Percentiles rank a stretch among this genome's conserved stretches.
Conservation (phyloP, 208 protist species). For the Spongospora subterranea region DNA sequence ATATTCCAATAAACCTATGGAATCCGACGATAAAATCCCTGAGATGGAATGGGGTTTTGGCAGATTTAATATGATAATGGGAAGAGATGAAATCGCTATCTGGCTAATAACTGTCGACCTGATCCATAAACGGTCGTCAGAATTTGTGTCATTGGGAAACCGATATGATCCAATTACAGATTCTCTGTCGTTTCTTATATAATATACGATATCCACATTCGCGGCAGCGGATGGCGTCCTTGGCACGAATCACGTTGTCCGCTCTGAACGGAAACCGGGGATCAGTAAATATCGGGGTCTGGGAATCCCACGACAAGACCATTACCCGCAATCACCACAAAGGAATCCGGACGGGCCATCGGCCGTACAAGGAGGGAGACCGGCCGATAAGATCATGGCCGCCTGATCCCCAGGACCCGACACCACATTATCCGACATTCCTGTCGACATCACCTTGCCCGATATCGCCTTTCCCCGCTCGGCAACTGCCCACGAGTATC, state of each 20-base stretch:
- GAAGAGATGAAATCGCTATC: too few species aligned
- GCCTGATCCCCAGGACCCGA: too few species aligned
- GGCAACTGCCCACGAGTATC: not conserved
- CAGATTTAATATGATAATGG: too few species aligned
- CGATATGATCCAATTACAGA: not conserved
- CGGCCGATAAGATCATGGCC: not conserved
- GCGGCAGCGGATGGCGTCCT: slow-evolving; percentile 34
- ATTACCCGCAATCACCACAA: slow-evolving; percentile 33
- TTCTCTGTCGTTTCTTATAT: slow-evolving; percentile 47
- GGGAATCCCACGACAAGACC: too few species aligned
- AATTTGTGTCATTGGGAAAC: too few species aligned
- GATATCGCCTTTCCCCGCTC: not conserved
- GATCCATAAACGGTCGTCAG: too few species aligned
- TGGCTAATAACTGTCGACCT: too few species aligned
- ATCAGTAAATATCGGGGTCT: not conserved
- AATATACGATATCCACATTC: slow-evolving; percentile 53
- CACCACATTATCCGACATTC: too few species aligned
- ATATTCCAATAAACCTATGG: not conserved
- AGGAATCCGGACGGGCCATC: slow-evolving; percentile 5
- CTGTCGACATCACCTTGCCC: not conserved
- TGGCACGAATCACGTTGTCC: slow-evolving; percentile 24
- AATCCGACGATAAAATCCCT: too few species aligned
- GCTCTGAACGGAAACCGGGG: not conserved
- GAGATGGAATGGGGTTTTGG: too few species aligned
- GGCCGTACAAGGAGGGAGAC: not conserved